Base-by-base conservation (phyloP, 1,284 basidiomycete species). In the Fomitopsis palustris region DNA sequence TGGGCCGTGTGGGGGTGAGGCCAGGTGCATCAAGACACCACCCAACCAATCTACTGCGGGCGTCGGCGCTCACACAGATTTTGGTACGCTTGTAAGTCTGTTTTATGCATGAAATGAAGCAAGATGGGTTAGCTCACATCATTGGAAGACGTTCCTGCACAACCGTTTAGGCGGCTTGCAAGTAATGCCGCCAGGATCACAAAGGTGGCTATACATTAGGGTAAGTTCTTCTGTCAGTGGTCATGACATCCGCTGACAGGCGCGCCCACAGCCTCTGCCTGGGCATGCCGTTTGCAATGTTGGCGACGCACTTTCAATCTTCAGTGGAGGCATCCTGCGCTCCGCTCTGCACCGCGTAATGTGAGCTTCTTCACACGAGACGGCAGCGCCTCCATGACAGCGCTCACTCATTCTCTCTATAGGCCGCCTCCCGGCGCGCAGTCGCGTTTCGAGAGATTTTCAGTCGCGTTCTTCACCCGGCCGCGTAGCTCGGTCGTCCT, bases 1-100 rank as follows among this genome's bases (percentile, higher is more conserved):
- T 2, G 81, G 84, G 53, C 70, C 70, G 37, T 87, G 83, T 51
- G 83, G 83, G 16, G 84, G 85, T 62, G 85, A 89, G 65, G 75
- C 84, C 0, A 77, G 88, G 9, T 75, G 83, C 27, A 87, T 83
- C 55, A 82, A 75, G 64, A 83, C 75, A 25, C 80, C 79, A 1
- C 77, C 80, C 10, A 66, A 65, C 60, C 70, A 70, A 55, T 68
- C 62, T 41, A 64, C 65, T 47, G 66, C 68, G 16, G 71, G 71
- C 17, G 64, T 75, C 54, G 74, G 74, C 29, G 72, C 70, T 17
- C 74, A 75, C 62, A 76, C 76, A 5, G 77, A 79, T 63, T 78
- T 78, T 58, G 77, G 77, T n/a, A 75, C 75, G n/a, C 65, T 77
- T 61, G 80, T 77, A 58, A 68, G 72, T 56, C 45, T 58, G 39